Conservation (phyloP, 345 rosid genomes). For the Eucalyptus viminalis region DNA sequence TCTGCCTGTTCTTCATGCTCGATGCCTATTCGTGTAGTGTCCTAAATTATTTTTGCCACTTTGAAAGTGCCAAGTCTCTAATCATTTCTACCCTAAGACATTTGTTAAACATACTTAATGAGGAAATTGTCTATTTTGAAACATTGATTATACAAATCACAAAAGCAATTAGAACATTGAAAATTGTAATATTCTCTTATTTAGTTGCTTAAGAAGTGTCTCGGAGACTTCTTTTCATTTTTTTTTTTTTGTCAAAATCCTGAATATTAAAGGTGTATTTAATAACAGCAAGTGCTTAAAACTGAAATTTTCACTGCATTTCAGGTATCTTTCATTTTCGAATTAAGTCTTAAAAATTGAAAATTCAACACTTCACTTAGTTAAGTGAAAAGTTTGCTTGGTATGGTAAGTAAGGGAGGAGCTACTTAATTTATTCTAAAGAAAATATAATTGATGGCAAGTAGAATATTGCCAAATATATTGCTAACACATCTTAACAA, state of each 20-base stretch:
- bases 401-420: not conserved
- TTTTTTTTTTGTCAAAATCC: not conserved
- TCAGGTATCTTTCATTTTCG: not conserved
- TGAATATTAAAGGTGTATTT: not conserved
- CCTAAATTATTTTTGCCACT: not conserved
- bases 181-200: no score
- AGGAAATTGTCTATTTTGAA: not conserved
- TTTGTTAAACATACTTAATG: not conserved
- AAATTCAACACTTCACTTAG: not conserved
- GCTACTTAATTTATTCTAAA: not conserved
- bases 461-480: not conserved
- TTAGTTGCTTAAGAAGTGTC: not conserved
- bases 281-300: not conserved
- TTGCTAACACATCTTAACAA: not conserved
- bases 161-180: not conserved
- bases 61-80: not conserved
- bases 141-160: no score
- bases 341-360: not conserved
- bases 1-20: not conserved
- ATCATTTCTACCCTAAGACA: not conserved
- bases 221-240: accelerated
- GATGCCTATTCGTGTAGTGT: not conserved
- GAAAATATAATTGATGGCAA: not conserved
- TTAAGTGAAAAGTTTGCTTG: not conserved
- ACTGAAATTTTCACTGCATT: not conserved